Conservation (phyloP, 495 filamentous ascomycete genomes). For the Podospora bellae-mahoneyi region DNA sequence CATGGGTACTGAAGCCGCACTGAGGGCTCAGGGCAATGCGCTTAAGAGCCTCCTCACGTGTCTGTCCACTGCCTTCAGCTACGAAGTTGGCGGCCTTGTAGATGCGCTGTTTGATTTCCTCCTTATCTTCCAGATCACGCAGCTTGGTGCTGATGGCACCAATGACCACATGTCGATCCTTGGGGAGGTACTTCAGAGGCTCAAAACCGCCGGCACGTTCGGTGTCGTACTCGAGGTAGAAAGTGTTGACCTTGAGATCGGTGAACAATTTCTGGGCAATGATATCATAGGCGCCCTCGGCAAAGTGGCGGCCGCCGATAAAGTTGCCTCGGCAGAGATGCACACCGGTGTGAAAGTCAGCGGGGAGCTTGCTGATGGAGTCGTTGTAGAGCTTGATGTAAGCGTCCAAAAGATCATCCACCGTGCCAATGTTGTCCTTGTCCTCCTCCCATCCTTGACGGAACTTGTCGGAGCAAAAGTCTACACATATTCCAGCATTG, state of each 20-base stretch:
- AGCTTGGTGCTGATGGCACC: conserved; percentile 74
- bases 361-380: conserved; percentile 57
- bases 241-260: conserved; percentile 70
- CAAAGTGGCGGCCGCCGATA: conserved; percentile 72
- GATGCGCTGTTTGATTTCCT: conserved; percentile 66
- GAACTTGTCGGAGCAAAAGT: conserved; percentile 78
- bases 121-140: conserved; percentile 67
- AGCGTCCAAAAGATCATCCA: conserved; percentile 64
- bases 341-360: conserved; percentile 72
- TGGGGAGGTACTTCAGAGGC: conserved; percentile 68
- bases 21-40: conserved; percentile 70
- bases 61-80: conserved; percentile 63
- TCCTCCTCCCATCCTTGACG: conserved; percentile 62
- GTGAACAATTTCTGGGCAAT: conserved; percentile 79
- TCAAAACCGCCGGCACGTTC: conserved; percentile 73
- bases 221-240: conserved; percentile 83
- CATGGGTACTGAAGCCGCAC: conserved; percentile 76
- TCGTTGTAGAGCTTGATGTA: conserved; percentile 79
- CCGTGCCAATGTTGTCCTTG: conserved; percentile 50
- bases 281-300: conserved; percentile 74
- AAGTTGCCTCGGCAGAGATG: conserved; percentile 83
- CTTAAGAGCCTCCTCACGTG: conserved; percentile 61
- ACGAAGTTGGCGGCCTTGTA: conserved; percentile 66
- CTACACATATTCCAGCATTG: conserved; percentile 30
- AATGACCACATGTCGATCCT: conserved; percentile 71